Base-by-base conservation (phyloP, 2,329 filamentous ascomycete species). In the Elsinoe fawcettii region DNA sequence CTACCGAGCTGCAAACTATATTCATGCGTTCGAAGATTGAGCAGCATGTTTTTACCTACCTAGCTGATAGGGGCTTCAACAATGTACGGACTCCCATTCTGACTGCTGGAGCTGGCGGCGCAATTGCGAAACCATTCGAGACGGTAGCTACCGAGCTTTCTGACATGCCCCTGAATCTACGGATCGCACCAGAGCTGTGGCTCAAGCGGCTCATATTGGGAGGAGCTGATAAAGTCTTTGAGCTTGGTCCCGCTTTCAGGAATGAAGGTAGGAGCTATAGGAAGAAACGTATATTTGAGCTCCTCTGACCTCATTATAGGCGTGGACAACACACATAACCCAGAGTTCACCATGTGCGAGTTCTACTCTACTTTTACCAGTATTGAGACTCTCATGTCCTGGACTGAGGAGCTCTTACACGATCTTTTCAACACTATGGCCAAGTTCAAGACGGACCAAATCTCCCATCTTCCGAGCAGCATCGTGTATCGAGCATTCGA, bases 331-430 rank as follows among this genome's bases (percentile, higher is more conserved):
- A 96, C 90, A 0, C 93, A 99, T 70, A 99, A 99, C 67, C 92
- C 93, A 0, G 93, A 99, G 69, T 99, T 97, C 73, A 93, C 88
- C 44, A 97, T 89, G 60, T 97, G 92, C 76, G 93, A 99, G 73
- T 97, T 96, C 73, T 99, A 99, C 73, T 85, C 87, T 60, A 86
- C 91, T 2, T 95, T 91, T 66, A 84, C 86, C 60, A 87, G 86
- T 62, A 79, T 96, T 0, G 75, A 84, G 34, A 82, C 88, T 41
- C 75, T 97, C 53, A 90, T 95, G 66, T 68, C 71, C 18, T 82
- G 84, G 68, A 97, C 92, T 0, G 87, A 93, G 69, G 74, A 78
- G 12, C 72, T 97, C 49, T 72, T 96, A 30, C 74, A 69, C 32
- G 77, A 80, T 16, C 75, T 91, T 14, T 79, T 81, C 8, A 65